A percentile compares a stretch with the other conserved stretches of the same genome.
Conservation (phyloP, 2,329 filamentous ascomycete species). For the Byssochlamys sp. region DNA sequence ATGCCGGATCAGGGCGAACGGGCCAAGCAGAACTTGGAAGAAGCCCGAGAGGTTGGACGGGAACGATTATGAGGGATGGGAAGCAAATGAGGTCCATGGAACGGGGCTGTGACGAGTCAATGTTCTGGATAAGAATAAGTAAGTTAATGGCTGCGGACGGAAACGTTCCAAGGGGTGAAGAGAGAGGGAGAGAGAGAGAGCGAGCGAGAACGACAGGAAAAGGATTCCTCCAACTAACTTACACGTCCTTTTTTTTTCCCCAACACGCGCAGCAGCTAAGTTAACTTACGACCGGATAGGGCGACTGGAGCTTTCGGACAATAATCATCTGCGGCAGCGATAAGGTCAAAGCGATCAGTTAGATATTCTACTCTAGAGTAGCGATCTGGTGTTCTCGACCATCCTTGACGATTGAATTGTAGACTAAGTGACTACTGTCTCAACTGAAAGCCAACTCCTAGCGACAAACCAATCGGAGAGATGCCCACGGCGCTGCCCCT, state of each 20-base stretch:
- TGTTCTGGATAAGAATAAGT: not conserved
- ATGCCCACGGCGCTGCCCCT: not conserved
- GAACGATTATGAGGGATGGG: not conserved
- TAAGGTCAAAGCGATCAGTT: not conserved
- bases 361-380: too few species aligned
- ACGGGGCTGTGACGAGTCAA: not conserved
- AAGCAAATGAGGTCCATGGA: not conserved
- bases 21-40: not conserved
- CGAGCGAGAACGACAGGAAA: too few species aligned
- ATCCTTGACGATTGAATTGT: not conserved
- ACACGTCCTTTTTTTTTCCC: not conserved
- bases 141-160: not conserved
- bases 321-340: not conserved
- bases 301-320: not conserved
- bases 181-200: not conserved
- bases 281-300: not conserved
- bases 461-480: not conserved
- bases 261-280: not conserved
- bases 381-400: not conserved
- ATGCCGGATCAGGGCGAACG: not conserved
- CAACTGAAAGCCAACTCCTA: not conserved
- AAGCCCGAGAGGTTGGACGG: not conserved
- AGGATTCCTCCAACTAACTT: too few species aligned
- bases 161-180: not conserved
- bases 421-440: not conserved